phyloP scores from a whole-genome alignment of 2,329 filamentous ascomycete species.

The Ceratocystis cubensis region DNA sequence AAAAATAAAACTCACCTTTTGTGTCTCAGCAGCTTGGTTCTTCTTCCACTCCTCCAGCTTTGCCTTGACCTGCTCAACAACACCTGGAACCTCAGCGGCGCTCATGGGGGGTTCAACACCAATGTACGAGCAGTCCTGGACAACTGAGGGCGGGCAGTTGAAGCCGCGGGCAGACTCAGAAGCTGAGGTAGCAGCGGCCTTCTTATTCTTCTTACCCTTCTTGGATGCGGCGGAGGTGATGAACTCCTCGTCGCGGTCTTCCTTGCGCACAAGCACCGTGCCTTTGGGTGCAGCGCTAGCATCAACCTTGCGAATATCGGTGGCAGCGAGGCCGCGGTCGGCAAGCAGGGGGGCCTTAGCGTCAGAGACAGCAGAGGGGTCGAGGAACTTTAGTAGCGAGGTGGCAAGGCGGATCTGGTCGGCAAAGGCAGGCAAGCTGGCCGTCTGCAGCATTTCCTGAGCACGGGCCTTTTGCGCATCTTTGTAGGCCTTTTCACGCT shows the following conservation, averaged over 20 bases:
- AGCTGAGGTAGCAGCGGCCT: constrained; percentile 32
- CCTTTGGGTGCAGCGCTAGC: constrained; percentile 67
- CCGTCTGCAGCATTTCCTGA: constrained; percentile 64
- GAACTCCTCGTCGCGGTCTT: constrained; percentile 78
- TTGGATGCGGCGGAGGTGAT: constrained; percentile 62
- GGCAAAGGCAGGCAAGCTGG: constrained; percentile 74
- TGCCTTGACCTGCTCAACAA: constrained; percentile 78
- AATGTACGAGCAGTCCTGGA: constrained; percentile 78
- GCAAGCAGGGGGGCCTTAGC: constrained; percentile 55
- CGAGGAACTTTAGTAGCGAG: constrained; percentile 80
- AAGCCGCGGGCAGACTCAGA: constrained; percentile 46
- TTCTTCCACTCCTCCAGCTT: constrained; percentile 87
- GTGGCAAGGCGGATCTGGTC: constrained; percentile 87
- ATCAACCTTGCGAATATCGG: constrained; percentile 72
- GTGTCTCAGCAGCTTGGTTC: constrained; percentile 78
- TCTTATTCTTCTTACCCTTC: constrained; percentile 79
- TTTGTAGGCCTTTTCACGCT: constrained; percentile 61
- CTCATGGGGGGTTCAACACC: constrained; percentile 80
- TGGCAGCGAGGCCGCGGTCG: constrained; percentile 62
- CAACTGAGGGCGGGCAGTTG: constrained; percentile 79
- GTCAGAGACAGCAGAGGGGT: constrained; percentile 53
- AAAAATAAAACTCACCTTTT: constrained; percentile 53
- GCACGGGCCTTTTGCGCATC: constrained; percentile 66
- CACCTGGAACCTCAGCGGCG: constrained; percentile 64
- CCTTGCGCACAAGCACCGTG: constrained; percentile 63